These are phyloP conservation scores for Hanseniaspora uvarum DNA, from an alignment of 1,139 yeast genomes.

Conservation along the genomic window DNA sequence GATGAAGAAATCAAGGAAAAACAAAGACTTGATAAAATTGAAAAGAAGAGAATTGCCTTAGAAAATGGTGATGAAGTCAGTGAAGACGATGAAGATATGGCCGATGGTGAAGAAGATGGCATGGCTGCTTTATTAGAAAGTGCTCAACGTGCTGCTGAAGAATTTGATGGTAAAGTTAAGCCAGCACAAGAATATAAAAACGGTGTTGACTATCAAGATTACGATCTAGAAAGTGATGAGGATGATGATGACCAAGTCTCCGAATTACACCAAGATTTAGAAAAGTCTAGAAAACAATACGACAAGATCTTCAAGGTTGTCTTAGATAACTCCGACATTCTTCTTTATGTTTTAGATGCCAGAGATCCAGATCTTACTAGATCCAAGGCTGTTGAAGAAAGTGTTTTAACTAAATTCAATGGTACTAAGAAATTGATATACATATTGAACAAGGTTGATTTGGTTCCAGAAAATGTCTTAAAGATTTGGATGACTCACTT, in stretches of 20 bases:
- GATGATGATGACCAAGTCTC: conserved; percentile 40
- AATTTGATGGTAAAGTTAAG: conserved; percentile 42
- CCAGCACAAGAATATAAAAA: background rate
- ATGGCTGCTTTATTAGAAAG: conserved; percentile 80
- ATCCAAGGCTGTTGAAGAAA: conserved; percentile 81
- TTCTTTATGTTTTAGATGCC: conserved; percentile 87
- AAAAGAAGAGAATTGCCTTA: conserved; percentile 39
- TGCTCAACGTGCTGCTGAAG: conserved; percentile 76
- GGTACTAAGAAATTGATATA: conserved; percentile 70
- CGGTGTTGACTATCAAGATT: conserved; percentile 43
- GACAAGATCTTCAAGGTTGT: conserved; percentile 76
- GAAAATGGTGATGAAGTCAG: conserved; percentile 38
- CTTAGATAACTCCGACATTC: conserved; percentile 81
- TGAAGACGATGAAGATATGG: conserved; percentile 32
- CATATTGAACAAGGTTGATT: conserved; percentile 81
- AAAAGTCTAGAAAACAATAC: conserved; percentile 83
- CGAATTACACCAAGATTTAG: conserved; percentile 44
- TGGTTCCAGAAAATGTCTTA: conserved; percentile 74
- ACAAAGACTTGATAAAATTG: conserved; percentile 36
- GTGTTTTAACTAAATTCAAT: conserved; percentile 59
- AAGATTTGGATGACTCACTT: conserved; percentile 77
- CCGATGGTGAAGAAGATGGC: conserved; percentile 39
- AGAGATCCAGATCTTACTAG: conserved; percentile 96
- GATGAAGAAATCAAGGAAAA: conserved; percentile 53
- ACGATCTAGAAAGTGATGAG: conserved; percentile 34